Evolutionary conservation across 371 early-diverging fungal species (phyloP), one percentile per base, ranked within the genome.

Genomic region (Apophysomyces ossiformis): DNA sequence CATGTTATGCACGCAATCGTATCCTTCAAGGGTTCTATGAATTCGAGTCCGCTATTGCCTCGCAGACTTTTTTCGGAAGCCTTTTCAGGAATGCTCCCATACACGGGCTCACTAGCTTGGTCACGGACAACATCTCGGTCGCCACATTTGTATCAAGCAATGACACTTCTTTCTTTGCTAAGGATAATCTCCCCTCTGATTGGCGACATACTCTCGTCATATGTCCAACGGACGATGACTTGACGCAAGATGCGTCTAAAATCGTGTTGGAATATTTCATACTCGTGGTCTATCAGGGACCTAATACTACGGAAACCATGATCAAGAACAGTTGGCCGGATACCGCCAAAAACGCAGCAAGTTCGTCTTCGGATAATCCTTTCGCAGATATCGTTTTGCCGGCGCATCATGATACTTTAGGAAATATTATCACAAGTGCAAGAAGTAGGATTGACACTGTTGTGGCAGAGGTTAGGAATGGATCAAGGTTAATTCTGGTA

Each of bases 21-120:
- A 70, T 90, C 8, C 69, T 86, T 41, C 81, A 84, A 56, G 89
- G 84, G n/a, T 79, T 75, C 37, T 82, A 79, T 56, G 74, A 78
- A 7, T 77, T 78, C 37, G 78, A 78, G 1, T 62, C 37, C 9
- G 58, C 57, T 26, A 65, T 75, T 12, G 43, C 54, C 16, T 73
- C 67, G 5, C 54, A 77, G 37, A 72, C 86, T 16, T 79, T 94
- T 41, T 90, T 90, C 70, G 83, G 87, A 18, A 92, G 89, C 56
- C 82, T 93, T 35, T 75, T 93, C 60, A 86, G 86, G 66, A 90
- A 88, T 63, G 90, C 93, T 0, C 81, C 83, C 43, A 74, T 85
- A 15, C 89, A 92, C 68, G 90, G 91, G 0, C 85, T 91, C 58
- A 12, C 21, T 3, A 75, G 64, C 41, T 36, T 82, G 2, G 43